phyloP scores from a whole-genome alignment of 1,139 yeast genomes.

The Zygoascus hellenicus region DNA sequence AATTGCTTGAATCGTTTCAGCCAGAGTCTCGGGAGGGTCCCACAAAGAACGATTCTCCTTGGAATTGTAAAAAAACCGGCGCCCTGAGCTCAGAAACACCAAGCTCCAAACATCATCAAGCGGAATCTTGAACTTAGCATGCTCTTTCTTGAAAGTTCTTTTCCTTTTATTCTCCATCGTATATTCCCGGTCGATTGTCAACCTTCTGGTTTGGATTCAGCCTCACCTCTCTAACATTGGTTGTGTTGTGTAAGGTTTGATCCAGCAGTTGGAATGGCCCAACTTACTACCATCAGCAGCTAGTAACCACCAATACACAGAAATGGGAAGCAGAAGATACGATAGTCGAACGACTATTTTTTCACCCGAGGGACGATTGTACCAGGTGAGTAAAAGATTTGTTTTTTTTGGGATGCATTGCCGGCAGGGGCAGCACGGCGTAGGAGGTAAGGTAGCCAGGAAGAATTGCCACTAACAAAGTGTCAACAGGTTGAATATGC shows the following conservation, averaged over 20 bases:
- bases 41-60: conserved; percentile 34
- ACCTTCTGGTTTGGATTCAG: not conserved
- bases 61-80: conserved; percentile 41
- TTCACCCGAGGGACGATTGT: conserved; percentile 96
- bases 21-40: conserved; percentile 34
- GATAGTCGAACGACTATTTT: conserved; percentile 97
- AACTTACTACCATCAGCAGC: no score
- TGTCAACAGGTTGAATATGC: conserved; percentile 77
- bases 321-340: conserved; percentile 70
- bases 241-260: no score
- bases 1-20: conserved; percentile 28
- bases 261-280: no score
- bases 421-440: no score
- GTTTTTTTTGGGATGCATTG: not conserved
- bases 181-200: not conserved
- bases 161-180: not conserved
- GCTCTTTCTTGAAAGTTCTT: conserved; percentile 10
- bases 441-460: no score
- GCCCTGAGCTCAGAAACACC: conserved; percentile 41
- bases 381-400: conserved; percentile 51
- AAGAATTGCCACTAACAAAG: conserved; percentile 7
- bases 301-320: conserved; percentile 6
- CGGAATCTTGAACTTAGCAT: conserved; percentile 22
- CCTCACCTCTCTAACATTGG: no score
- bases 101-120: conserved; percentile 36